These are phyloP conservation scores for Lonicera japonica DNA, from an alignment of 129 eudicot genomes.

Conservation along the genomic window DNA sequence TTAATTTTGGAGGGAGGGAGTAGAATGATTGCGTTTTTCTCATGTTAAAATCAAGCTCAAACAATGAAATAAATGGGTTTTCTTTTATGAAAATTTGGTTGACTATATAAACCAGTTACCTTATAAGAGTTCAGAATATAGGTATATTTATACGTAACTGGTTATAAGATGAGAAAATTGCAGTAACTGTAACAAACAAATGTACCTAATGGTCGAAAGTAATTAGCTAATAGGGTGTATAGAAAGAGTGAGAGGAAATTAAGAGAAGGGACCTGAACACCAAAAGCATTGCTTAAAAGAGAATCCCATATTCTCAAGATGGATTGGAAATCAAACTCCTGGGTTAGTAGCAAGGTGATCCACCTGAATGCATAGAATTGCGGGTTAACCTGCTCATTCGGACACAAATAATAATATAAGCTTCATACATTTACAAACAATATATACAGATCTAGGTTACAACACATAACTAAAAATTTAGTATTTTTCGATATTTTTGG, in stretches of 20 bases:
- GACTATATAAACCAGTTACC: neutral
- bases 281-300: conserved; percentile 44
- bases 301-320: conserved; percentile 52
- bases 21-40: no score
- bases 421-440: no score
- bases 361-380: conserved; percentile 64
- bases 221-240: neutral
- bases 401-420: conserved; percentile 1
- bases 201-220: no score
- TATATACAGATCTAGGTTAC: neutral
- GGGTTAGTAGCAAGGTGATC: conserved; percentile 62
- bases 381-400: conserved; percentile 42
- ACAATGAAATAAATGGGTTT: no score
- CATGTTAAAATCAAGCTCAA: no score
- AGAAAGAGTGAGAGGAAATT: conserved; percentile 1
- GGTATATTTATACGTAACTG: no score
- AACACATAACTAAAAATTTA: neutral
- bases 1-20: no score
- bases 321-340: conserved; percentile 40
- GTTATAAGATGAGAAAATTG: no score
- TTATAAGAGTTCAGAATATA: neutral
- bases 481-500: neutral
- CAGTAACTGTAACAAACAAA: no score
- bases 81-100: no score
- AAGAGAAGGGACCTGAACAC: conserved; percentile 39